A percentile compares a stretch with the other conserved stretches of the same genome.
Evolutionary conservation across 257 asterid species (phyloP).

Genomic region (Solanum verrucosum): DNA sequence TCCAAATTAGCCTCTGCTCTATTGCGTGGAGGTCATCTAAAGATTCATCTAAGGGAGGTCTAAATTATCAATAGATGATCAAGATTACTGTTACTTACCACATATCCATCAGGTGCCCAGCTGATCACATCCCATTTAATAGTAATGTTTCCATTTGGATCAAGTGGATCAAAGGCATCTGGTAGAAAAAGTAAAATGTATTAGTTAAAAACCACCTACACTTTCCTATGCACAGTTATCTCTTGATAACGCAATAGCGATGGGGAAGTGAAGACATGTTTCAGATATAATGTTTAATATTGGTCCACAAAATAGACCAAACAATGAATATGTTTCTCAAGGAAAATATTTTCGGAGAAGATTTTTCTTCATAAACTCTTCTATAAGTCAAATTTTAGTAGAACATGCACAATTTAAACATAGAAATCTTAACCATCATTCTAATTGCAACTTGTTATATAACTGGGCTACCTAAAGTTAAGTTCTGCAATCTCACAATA

Average conservation of each 20-base stretch:
- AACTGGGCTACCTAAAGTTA: background rate
- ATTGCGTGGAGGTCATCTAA: background rate
- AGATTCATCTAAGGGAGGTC: background rate
- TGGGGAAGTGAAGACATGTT: background rate
- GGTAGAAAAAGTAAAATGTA: background rate
- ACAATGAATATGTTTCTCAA: background rate
- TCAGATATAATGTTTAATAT: background rate
- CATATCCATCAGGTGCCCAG: constrained; percentile 13
- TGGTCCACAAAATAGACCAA: background rate
- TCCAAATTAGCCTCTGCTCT: background rate
- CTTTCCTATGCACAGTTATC: background rate
- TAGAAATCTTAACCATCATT: background rate
- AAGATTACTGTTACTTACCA: constrained; percentile 4
- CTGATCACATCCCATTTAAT: constrained; percentile 8
- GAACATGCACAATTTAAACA: background rate
- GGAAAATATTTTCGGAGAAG: background rate
- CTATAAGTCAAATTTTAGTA: background rate
- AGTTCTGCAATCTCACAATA: background rate
- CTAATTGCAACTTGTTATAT: background rate
- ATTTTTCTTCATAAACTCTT: background rate
- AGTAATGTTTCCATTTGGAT: constrained; percentile 12
- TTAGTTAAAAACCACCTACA: background rate
- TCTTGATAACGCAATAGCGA: background rate
- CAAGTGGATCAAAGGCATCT: constrained; percentile 12
- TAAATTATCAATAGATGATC: background rate